Base-by-base conservation (phyloP, 805 yeast species). In the Saturnispora sanitii region DNA sequence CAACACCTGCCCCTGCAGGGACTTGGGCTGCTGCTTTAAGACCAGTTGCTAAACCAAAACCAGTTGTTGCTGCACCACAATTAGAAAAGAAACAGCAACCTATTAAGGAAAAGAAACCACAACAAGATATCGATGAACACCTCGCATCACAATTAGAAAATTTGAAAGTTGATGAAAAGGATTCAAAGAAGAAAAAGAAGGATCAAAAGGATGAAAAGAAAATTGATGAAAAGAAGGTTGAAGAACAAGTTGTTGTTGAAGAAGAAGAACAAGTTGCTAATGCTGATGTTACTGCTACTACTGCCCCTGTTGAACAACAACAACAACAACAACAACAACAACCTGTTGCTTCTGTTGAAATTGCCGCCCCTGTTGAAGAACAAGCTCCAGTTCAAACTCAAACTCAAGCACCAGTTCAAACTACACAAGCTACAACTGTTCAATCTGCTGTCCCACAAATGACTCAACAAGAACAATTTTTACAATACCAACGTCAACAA, bases 241-340 rank as follows among this genome's bases (percentile, higher is more conserved):
- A 47, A 19, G 43, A 37, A 30, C 19, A 16, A 12, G 20, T 18
- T 18, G 32, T 15, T 28, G 32, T 15, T 28, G 32, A 28, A 28
- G 32, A 12, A 13, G 6, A 6, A 28, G 7, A 11, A 28, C 13
- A 12, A 15, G 33, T 30, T 30, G 34, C 32, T 6, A 28, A 20
- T 26, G 35, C 13, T 16, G 27, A 42, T 36, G 33, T 45, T 23
- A 44, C 57, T 17, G 53, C 60, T 35, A 62, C 63, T 59, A 70
- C 73, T 50, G 66, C 65, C 43, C 53, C 59, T 21, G 48, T 46
- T 16, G 45, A 25, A 25, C 11, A 25, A 25, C 27, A 25, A 25
- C 27, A 25, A 44, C 12, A 47, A n/a, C n/a, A n/a, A n/a, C n/a
- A n/a, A n/a, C n/a, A n/a, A n/a, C n/a, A n/a, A n/a, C n/a, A n/a